Base-by-base conservation (phyloP, 2,329 filamentous ascomycete genomes). In the Chrysoporthe austroafricana region DNA sequence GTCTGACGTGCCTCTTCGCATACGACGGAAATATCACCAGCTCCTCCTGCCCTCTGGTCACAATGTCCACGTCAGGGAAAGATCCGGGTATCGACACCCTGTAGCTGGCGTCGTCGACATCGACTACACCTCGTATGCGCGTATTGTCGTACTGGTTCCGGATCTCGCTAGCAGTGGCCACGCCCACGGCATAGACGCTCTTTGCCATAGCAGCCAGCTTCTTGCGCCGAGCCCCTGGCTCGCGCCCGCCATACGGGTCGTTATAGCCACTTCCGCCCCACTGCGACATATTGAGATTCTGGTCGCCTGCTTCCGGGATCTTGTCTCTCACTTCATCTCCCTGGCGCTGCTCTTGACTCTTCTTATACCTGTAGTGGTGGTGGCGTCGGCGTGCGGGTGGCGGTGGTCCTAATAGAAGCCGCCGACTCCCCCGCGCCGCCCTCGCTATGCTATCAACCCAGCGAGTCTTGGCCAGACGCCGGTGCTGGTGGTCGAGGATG, bases 1-100 rank as follows among this genome's bases (percentile, higher is more conserved):
- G 89, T 68, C 84, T 90, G 44, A 86, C 78, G 76, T 96, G 91
- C 69, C 85, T 85, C 75, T 94, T 89, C 9, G 93, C 93, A 77
- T 99, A 99, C 64, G 93, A 97, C 0, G 96, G 96, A 73, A 99
- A 99, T 34, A 99, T 77, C 11, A 99, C 88, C 89, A 99, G 93
- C 80, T 98, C 93, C 77, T 97, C 94, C 69, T 93, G 88, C 14
- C 93, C 94, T 70, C 89, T 90, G 13, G 89, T 86, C 18, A 91
- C 87, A 69, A 97, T 91, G n/a, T 91, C 88, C 21, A 93, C 91
- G 72, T 97, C 91, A 0, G 94, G 93, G 74, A 97, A 97, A 1
- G 90, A 88, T 0, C 91, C 91, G 0, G 93, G 90, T 42, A 92
- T 91, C 57, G 84, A 80, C 26, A 81, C 77, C 69, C 78, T 79